Evolutionary conservation across 257 asterid species (phyloP), one percentile per base, ranked within the genome.

Genomic region (Solanum lycopersicoides): DNA sequence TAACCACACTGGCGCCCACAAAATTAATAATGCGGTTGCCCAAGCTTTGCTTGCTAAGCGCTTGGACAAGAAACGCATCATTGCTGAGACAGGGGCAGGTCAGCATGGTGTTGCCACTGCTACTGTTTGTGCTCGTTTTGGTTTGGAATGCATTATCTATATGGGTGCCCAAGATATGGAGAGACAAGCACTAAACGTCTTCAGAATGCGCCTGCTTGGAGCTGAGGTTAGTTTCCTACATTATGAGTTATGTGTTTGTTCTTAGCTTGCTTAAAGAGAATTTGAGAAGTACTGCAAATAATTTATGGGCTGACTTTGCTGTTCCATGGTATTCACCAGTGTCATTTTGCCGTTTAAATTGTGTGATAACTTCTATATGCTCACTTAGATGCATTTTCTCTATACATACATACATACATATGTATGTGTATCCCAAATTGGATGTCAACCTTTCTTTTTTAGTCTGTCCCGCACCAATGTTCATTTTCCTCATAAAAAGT

Each of bases 111-210:
- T 95, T 89, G 99, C 98, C 44, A 95, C 98, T 4, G 98, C 99
- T 77, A 95, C 99, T 15, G 98, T 95, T 69, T 97, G 99, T 91
- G 99, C 99, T 91, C 94, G 98, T 59, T 95, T 95, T 89, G 99
- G 99, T 3, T 88, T 95, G 93, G 86, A 93, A 37, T 95, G 99
- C 85, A 63, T 95, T 66, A 91, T 95, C 85, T 97, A 95, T 91
- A 97, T 95, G 99, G 99, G 99, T 87, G 99, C 98, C 87, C 98
- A 95, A 88, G 99, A 97, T 88, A 97, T 97, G 99, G 99, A 97
- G 94, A 93, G 99, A 68, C 99, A 97, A 85, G 89, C 98, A 7
- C 97, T 97, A 45, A 95, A 97, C 87, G 99, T 97, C 87, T 95
- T 95, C 93, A 92, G 98, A 88, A 97, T 97, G 99, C 91, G 93